phyloP scores from a whole-genome alignment of 1,284 basidiomycete species.

The Amanita bisporigera region DNA sequence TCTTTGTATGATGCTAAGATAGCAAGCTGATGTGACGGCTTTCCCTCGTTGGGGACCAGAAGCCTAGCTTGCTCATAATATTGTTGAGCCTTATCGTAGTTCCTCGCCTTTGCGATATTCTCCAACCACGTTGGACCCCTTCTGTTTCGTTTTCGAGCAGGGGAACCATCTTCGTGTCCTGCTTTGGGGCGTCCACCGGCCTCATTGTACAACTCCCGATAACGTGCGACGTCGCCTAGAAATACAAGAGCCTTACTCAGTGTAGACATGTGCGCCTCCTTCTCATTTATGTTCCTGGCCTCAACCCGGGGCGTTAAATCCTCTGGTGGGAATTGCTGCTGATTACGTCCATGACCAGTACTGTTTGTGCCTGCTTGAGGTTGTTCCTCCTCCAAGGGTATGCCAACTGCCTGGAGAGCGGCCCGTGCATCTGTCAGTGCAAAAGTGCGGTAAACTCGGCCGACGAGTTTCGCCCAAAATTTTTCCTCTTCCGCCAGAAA shows the following conservation, averaged over 20 bases:
- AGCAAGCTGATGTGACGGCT: conserved; percentile 95
- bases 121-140: conserved; percentile 50
- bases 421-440: conserved; percentile 62
- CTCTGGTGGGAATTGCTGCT: conserved; percentile 62
- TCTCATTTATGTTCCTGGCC: conserved; percentile 57
- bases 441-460: conserved; percentile 74
- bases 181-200: conserved; percentile 65
- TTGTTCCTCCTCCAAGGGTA: conserved; percentile 49
- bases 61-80: conserved; percentile 87
- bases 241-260: conserved; percentile 90
- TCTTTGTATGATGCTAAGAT: conserved; percentile 86
- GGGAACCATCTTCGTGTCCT: conserved; percentile 60
- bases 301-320: conserved; percentile 46
- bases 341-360: conserved; percentile 47
- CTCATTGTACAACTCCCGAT: conserved; percentile 90
- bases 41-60: conserved; percentile 82
- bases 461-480: conserved; percentile 83
- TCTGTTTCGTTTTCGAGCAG: conserved; percentile 51
- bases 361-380: conserved; percentile 34
- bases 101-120: conserved; percentile 55
- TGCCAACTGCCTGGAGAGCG: conserved; percentile 61
- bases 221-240: conserved; percentile 93
- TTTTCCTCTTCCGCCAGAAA: conserved; percentile 87
- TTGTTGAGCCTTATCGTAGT: conserved; percentile 76
- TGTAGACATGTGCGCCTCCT: conserved; percentile 67